A percentile compares a stretch with the other conserved stretches of the same genome.
These are phyloP conservation scores for Penicillium sp. DNA, from an alignment of 2,329 filamentous ascomycete genomes.

Conservation along the genomic window DNA sequence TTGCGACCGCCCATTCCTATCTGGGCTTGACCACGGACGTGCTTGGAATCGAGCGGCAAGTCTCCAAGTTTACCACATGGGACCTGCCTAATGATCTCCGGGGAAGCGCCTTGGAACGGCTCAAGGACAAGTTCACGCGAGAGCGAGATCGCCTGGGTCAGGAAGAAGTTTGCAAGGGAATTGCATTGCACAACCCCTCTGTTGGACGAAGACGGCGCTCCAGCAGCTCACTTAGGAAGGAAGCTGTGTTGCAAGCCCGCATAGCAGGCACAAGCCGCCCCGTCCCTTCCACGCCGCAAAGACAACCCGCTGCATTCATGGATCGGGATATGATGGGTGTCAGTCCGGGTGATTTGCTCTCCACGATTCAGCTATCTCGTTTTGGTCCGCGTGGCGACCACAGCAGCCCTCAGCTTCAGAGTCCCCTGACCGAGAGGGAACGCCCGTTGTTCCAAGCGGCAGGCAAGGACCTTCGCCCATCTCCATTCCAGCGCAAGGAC, in stretches of 20 bases:
- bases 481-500: constrained; percentile 68
- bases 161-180: constrained; percentile 86
- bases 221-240: constrained; percentile 74
- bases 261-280: constrained; percentile 47
- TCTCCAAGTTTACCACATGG: constrained; percentile 89
- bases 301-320: constrained; percentile 23
- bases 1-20: constrained; percentile 93
- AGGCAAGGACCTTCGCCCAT: constrained; percentile 27
- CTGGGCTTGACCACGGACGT: constrained; percentile 91
- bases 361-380: constrained; percentile 72
- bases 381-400: constrained; percentile 55
- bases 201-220: constrained; percentile 68
- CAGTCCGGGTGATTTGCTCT: constrained; percentile 76
- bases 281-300: constrained; percentile 17
- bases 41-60: constrained; percentile 85
- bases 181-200: constrained; percentile 84
- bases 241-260: constrained; percentile 71
- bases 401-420: constrained; percentile 33
- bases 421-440: constrained; percentile 49
- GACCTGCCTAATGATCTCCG: constrained; percentile 89
- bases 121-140: constrained; percentile 89
- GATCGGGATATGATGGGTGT: constrained; percentile 49
- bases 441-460: constrained; percentile 36
- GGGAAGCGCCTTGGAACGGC: constrained; percentile 74
- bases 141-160: constrained; percentile 80